phyloP scores from a whole-genome alignment of 495 filamentous ascomycete species.

The Stereocaulon alpinum region DNA sequence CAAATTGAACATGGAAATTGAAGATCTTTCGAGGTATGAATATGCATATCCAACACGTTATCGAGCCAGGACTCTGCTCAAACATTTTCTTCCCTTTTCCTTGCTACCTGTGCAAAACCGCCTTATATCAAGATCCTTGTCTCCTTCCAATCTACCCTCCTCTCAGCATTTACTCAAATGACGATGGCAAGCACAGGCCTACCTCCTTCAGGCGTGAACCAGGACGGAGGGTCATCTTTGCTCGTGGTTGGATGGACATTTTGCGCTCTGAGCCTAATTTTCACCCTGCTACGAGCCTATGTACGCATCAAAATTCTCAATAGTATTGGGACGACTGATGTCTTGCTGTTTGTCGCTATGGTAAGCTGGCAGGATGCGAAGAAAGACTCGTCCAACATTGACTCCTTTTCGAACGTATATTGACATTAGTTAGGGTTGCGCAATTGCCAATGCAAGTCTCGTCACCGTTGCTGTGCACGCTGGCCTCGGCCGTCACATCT shows the following conservation, averaged over 20 bases:
- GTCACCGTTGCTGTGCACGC: neutral
- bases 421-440: neutral
- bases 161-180: too few species aligned
- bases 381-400: neutral
- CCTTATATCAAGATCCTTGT: too few species aligned
- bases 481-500: constrained; percentile 14
- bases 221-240: neutral
- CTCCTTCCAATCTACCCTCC: too few species aligned
- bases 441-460: neutral
- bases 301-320: neutral
- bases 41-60: too few species aligned
- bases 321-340: neutral
- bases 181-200: neutral
- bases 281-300: neutral
- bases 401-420: neutral
- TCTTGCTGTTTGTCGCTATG: neutral
- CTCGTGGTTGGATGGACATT: neutral
- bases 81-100: too few species aligned
- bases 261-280: neutral
- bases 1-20: too few species aligned
- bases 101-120: too few species aligned
- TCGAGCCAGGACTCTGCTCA: too few species aligned
- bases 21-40: too few species aligned
- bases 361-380: neutral
- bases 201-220: neutral